Conservation (phyloP, 208 protist species). For the Naegleria gruberi region DNA sequence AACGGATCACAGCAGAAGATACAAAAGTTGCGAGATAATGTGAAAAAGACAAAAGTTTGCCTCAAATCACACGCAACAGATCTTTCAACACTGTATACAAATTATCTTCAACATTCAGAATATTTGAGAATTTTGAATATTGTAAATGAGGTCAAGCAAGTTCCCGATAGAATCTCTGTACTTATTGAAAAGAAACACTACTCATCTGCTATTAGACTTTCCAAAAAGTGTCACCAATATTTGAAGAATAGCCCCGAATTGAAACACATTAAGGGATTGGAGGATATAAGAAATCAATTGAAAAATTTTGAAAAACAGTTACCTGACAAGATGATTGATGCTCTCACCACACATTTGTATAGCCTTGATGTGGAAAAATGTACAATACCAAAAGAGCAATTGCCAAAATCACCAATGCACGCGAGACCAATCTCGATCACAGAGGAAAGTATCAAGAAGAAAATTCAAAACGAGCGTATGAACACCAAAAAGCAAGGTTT, state of each 20-base stretch:
- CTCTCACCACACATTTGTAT: background rate
- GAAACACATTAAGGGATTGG: background rate
- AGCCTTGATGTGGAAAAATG: background rate
- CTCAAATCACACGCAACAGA: background rate
- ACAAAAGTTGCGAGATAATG: background rate
- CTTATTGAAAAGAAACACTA: conserved; percentile 10
- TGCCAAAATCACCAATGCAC: background rate
- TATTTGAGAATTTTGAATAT: conserved; percentile 13
- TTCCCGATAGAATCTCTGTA: background rate
- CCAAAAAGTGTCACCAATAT: background rate
- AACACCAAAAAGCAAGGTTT: background rate
- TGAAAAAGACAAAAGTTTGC: background rate
- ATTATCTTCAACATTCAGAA: conserved; percentile 9
- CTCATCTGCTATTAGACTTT: background rate
- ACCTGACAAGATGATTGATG: background rate
- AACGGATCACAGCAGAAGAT: background rate
- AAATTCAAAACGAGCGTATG: background rate
- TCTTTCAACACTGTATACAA: background rate
- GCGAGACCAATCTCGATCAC: background rate
- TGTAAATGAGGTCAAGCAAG: background rate
- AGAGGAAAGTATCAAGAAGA: background rate
- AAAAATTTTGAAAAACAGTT: background rate
- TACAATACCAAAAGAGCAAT: background rate
- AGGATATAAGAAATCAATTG: background rate
- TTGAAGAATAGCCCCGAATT: background rate